Conservation (phyloP, 2,329 filamentous ascomycete species). For the Nectriaceae sp. region DNA sequence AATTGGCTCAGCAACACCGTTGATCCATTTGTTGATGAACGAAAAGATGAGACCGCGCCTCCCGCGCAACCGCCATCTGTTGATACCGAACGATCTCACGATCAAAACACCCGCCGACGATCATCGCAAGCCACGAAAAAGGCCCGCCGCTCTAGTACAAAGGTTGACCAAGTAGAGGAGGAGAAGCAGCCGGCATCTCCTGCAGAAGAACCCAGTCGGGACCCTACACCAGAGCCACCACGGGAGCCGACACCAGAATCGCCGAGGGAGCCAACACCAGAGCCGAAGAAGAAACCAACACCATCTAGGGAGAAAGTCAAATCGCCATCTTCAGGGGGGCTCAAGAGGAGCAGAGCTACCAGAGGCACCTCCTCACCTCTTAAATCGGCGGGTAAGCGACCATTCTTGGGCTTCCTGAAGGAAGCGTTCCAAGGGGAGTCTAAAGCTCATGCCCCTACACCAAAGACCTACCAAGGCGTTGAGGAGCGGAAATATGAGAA, state of each 20-base stretch:
- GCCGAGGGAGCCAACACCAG: conserved; percentile 21
- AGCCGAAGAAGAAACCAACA: conserved; percentile 5
- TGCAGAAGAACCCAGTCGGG: conserved; percentile 1
- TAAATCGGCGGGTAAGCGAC: conserved; percentile 49
- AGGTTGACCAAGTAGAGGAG: conserved; percentile 18
- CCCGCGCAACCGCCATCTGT: conserved; percentile 2
- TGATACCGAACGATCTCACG: conserved; percentile 6
- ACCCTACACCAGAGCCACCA: conserved; percentile 7
- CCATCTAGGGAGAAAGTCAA: conserved; percentile 13
- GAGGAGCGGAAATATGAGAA: conserved; percentile 40
- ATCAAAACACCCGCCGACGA: conserved; percentile 24
- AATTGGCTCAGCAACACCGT: conserved; percentile 65
- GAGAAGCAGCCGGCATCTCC: conserved; percentile 13
- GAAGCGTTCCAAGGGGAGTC: conserved; percentile 67
- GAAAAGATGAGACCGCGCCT: conserved; percentile 12
- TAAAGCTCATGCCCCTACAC: conserved; percentile 45
- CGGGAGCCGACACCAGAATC: conserved; percentile 16
- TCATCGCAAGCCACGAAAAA: conserved; percentile 26
- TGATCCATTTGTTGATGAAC: conserved; percentile 60
- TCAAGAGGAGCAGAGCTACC: conserved; percentile 60
- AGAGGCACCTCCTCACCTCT: conserved; percentile 50
- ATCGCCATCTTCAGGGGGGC: conserved; percentile 37
- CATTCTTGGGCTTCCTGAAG: conserved; percentile 59
- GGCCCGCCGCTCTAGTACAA: conserved; percentile 21
- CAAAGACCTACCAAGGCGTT: conserved; percentile 50